Base-by-base conservation (phyloP, 805 yeast species). In the Schizosaccharomyces japonicus region DNA sequence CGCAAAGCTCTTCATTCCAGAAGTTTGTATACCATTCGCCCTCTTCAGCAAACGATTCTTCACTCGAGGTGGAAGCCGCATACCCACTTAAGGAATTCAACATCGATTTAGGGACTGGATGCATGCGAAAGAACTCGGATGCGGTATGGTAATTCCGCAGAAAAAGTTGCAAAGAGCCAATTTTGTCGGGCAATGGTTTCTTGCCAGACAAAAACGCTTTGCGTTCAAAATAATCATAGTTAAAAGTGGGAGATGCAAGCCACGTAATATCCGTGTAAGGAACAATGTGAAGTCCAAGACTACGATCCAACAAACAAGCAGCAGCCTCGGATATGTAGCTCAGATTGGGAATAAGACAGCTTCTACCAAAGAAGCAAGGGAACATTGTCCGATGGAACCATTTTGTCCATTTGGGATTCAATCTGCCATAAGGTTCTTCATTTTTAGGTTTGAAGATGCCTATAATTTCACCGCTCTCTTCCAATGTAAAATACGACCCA, bases 381-480 rank as follows among this genome's bases (percentile, higher is more conserved):
- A 78, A 78, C 51, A 78, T 67, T 26, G 77, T 78, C 53, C 84
- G 58, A 56, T 78, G 84, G 3, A 76, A 57, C 84, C 85, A 78
- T 59, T 78, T 78, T 1, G 80, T 71, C 83, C 84, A 76, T 57
- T 78, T 78, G 1, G 85, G 84, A 3, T 80, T 73, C 47, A 78
- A 56, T 1, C 83, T 81, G 0, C 84, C 85, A 56, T 78, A 78
- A 0, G 84, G 85, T 54, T 78, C 84, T 58, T 78, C 85, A 58
- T 78, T 83, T 56, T 76, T 77, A 3, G 85, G 85, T 57, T 78
- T 78, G 64, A 78, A 78, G 1, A 78, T 75, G 0, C 77, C 84
- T 13, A 67, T 67, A 10, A 66, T 66, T 39, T 60, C 54, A 30
- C 60, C 58, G 1, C 51, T 29, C 1, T 62, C 51, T 44, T 63